phyloP scores from a whole-genome alignment of 345 rosid species.

The Turritis glabra region DNA sequence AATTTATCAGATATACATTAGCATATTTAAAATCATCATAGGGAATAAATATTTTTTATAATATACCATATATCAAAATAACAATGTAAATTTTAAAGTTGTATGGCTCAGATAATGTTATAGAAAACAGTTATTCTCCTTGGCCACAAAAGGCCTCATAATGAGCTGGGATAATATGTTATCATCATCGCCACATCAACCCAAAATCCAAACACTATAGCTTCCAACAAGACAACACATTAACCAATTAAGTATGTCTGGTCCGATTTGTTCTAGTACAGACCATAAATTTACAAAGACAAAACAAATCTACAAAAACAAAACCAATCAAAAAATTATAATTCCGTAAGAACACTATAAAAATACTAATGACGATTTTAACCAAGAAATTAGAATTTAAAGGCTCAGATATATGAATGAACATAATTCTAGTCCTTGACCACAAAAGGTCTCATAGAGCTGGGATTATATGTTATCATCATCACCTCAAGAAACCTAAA shows the following conservation, averaged over 20 bases:
- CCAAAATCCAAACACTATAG: not conserved
- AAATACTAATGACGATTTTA: too few species aligned
- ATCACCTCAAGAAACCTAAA: not conserved
- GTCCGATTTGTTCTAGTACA: too few species aligned
- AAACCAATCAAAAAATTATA: not conserved
- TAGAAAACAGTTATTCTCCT: constrained; percentile 43
- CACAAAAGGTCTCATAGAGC: constrained; percentile 46
- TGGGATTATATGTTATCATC: constrained; percentile 44
- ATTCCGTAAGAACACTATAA: too few species aligned
- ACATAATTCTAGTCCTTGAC: constrained; percentile 40
- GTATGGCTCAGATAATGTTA: constrained; percentile 43
- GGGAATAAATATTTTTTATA: constrained; percentile 30
- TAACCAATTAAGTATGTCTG: too few species aligned
- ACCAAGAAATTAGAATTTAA: not conserved
- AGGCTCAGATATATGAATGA: constrained; percentile 36
- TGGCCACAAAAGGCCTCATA: constrained; percentile 53
- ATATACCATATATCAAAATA: not conserved
- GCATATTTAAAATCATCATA: constrained; percentile 37
- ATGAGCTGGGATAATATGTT: constrained; percentile 58
- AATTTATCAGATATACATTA: constrained; percentile 39
- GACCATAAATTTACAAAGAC: too few species aligned
- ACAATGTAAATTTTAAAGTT: not conserved
- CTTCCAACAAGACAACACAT: not conserved
- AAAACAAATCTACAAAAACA: too few species aligned
- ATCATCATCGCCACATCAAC: constrained; percentile 46